Base-by-base conservation (phyloP, 2,329 filamentous ascomycete genomes). In the Colletotrichum sublineola region DNA sequence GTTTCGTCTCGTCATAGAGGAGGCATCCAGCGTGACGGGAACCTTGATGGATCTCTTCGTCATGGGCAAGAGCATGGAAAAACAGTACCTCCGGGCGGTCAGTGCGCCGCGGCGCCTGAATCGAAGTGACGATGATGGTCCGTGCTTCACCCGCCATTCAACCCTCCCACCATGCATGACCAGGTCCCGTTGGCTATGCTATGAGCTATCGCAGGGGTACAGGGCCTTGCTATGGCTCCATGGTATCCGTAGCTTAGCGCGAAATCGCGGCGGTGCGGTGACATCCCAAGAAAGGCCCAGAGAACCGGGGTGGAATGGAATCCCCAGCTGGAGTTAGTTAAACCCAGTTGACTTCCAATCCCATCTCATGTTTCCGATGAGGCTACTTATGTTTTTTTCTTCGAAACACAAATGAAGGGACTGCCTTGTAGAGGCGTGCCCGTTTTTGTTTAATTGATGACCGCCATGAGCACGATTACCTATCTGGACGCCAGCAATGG, bases 1-100 rank as follows among this genome's bases (percentile, higher is more conserved):
- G 12, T 72, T 72, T 72, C 66, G 69, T 69, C 66, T 72, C 69
- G 63, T 71, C 53, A 61, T n/a, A 53, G 14, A 15, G 53, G 60
- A 53, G 57, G 18, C 64, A 12, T 69, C 65, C 69, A 36, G 65
- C 66, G 69, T 64, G 66, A 72, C 53, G 55, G 53, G 66, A 33
- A 72, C 70, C 70, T 60, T 72, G 70, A 72, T 72, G 70, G 69
- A 48, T 65, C 42, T 48, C 31, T 50, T 56, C 46, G 33, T 63
- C 61, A n/a, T 63, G 12, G n/a, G 33, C 44, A 40, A 58, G 58
- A 52, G 50, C 14, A 0, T 60, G 69, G 69, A 72, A 72, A 72
- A 72, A 72, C 69, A 62, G 24, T 24, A 64, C 65, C 46, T 69
- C 69, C 69, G 58, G 46, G 20, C 14, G 4, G n/a, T 6, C 46